phyloP scores from a whole-genome alignment of 2,329 filamentous ascomycete genomes.

The Uncinocarpus reesii region DNA sequence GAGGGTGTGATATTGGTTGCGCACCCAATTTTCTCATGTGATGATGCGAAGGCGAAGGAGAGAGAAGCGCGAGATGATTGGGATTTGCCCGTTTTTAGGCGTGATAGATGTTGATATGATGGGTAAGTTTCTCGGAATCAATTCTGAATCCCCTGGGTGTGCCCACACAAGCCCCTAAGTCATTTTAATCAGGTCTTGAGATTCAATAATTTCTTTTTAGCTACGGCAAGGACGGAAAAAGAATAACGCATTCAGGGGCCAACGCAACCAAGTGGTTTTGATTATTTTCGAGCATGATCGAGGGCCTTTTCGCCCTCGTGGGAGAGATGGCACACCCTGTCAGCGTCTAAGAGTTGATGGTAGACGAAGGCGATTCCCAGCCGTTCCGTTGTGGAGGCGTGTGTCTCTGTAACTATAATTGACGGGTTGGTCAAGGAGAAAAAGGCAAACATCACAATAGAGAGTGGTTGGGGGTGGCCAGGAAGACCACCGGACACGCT shows the following conservation, averaged over 20 bases:
- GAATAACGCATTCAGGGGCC: not conserved
- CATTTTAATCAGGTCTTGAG: slow-evolving; percentile 7
- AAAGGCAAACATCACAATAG: not conserved
- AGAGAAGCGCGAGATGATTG: not conserved
- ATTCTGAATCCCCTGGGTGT: too few species aligned
- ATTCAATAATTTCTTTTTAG: slow-evolving; percentile 10
- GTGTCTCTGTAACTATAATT: too few species aligned
- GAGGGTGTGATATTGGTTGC: too few species aligned
- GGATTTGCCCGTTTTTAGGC: slow-evolving; percentile 1
- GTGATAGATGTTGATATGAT: slow-evolving; percentile 4
- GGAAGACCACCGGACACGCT: not conserved
- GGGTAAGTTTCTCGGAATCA: slow-evolving; percentile 3
- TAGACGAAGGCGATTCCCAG: not conserved
- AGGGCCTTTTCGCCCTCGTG: too few species aligned
- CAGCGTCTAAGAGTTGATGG: too few species aligned
- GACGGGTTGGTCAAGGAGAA: not conserved
- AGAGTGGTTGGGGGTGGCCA: not conserved
- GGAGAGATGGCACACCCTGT: too few species aligned
- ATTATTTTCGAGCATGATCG: too few species aligned
- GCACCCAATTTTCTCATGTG: too few species aligned
- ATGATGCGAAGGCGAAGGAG: too few species aligned
- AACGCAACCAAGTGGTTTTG: not conserved
- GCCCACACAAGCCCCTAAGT: slow-evolving; percentile 11
- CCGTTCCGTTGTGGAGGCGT: not conserved
- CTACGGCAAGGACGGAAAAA: not conserved